Conservation (phyloP, 768 basidiomycete genomes). For the Mycena indigotica region DNA sequence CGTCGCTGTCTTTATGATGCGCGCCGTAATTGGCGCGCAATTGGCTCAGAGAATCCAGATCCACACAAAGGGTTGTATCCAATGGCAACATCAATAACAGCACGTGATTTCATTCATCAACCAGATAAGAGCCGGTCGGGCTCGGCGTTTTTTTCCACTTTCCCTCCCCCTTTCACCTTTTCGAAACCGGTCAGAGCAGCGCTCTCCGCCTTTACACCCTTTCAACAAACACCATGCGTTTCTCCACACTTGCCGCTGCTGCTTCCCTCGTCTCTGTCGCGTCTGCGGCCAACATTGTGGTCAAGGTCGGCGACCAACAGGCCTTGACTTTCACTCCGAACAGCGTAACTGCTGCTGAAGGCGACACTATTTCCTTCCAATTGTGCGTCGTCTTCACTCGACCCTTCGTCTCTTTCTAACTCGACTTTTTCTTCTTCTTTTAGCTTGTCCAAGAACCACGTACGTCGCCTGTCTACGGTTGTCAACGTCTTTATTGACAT, state of each 20-base stretch:
- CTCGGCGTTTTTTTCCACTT: background rate
- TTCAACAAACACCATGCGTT: slow-evolving; percentile 16
- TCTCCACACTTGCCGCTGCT: slow-evolving; percentile 15
- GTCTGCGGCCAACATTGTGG: slow-evolving; percentile 8
- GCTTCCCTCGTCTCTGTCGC: slow-evolving; percentile 6
- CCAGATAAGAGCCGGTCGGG: background rate
- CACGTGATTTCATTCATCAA: background rate
- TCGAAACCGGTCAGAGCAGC: slow-evolving; percentile 11
- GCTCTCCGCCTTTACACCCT: background rate
- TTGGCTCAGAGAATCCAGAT: background rate
- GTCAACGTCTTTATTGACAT: background rate
- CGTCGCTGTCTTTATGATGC: background rate
- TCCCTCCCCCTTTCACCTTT: background rate
- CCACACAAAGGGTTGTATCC: background rate
- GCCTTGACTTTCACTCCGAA: slow-evolving; percentile 4
- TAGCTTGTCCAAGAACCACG: slow-evolving; percentile 36
- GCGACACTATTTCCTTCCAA: slow-evolving; percentile 20
- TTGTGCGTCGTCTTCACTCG: no score
- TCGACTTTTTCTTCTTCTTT: background rate
- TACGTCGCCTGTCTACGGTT: slow-evolving; percentile 17
- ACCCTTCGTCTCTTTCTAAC: slow-evolving; percentile 4
- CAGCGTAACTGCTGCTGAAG: slow-evolving; percentile 21
- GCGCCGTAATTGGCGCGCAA: background rate
- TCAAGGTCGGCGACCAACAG: slow-evolving; percentile 11
- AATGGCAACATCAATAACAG: background rate